Percentiles rank a stretch among this genome's conserved stretches.
Evolutionary conservation across 2,329 filamentous ascomycete genomes (phyloP).

Genomic region (Colletotrichum liriopes): DNA sequence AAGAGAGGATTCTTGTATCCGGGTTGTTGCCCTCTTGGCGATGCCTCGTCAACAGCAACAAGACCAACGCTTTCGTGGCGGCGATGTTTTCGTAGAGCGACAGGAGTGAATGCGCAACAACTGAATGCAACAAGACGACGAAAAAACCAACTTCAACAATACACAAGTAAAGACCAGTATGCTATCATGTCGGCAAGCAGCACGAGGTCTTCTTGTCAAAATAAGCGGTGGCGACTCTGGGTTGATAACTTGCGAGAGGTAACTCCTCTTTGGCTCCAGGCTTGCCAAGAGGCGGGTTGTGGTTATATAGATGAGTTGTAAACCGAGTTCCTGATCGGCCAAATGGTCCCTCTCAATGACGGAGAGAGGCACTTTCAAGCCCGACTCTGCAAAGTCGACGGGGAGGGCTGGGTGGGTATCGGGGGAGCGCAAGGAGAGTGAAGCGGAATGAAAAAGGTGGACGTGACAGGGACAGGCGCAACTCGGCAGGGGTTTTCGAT

Average conservation of each 20-base stretch:
- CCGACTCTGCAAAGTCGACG: background rate
- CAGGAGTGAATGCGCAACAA: background rate
- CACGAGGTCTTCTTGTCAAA: background rate
- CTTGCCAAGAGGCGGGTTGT: slow-evolving; percentile 4
- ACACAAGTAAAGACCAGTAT: background rate
- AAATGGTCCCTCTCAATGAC: background rate
- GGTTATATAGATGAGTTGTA: slow-evolving; percentile 34
- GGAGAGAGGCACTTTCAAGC: background rate
- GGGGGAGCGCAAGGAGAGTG: background rate
- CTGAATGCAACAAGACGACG: background rate
- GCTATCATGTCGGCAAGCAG: slow-evolving; percentile 14
- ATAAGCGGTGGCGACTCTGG: background rate
- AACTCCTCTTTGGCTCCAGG: background rate
- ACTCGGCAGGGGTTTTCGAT: background rate
- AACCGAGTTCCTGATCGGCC: background rate
- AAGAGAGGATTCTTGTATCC: no score
- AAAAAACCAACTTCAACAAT: slow-evolving; percentile 20
- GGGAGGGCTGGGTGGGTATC: slow-evolving; percentile 6
- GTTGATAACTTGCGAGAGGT: background rate
- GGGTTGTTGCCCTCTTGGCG: background rate
- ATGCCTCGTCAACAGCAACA: background rate
- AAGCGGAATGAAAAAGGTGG: background rate
- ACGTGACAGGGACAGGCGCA: background rate
- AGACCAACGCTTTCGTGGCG: background rate
- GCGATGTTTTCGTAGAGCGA: background rate